These are phyloP conservation scores for Dacryopinax primogenitus DNA, from an alignment of 768 basidiomycete species.

Conservation along the genomic window DNA sequence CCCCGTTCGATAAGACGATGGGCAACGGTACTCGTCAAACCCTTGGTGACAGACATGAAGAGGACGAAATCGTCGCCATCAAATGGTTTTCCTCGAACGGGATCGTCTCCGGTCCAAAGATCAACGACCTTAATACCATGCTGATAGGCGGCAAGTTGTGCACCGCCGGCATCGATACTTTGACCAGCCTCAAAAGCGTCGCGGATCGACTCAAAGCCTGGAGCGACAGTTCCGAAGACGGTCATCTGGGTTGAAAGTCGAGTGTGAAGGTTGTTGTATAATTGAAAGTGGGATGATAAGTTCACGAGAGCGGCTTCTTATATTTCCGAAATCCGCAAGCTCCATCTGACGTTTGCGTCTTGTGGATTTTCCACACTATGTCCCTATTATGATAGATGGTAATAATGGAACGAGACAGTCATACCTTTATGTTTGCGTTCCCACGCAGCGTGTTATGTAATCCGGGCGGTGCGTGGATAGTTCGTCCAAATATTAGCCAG, in stretches of 20 bases:
- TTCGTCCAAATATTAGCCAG: no score
- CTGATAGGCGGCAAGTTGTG: neutral
- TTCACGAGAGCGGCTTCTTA: neutral
- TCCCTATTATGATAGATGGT: no score
- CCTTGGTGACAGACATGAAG: neutral
- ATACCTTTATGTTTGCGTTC: no score
- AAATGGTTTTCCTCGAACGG: neutral
- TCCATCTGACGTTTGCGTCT: no score
- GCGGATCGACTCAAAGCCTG: neutral
- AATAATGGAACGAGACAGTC: no score
- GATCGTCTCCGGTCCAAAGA: neutral
- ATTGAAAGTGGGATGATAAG: neutral
- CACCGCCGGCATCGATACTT: neutral
- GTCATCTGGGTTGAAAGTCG: neutral
- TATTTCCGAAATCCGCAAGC: no score
- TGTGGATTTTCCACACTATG: no score
- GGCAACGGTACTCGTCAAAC: neutral
- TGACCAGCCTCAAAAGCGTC: neutral
- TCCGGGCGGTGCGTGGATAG: no score
- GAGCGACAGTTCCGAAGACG: neutral
- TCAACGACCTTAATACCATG: neutral
- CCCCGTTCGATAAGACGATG: neutral
- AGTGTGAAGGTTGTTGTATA: neutral
- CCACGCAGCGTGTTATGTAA: no score
- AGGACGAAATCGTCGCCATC: neutral